phyloP scores from a whole-genome alignment of 805 yeast species.

The Kazachstania bromeliacearum region DNA sequence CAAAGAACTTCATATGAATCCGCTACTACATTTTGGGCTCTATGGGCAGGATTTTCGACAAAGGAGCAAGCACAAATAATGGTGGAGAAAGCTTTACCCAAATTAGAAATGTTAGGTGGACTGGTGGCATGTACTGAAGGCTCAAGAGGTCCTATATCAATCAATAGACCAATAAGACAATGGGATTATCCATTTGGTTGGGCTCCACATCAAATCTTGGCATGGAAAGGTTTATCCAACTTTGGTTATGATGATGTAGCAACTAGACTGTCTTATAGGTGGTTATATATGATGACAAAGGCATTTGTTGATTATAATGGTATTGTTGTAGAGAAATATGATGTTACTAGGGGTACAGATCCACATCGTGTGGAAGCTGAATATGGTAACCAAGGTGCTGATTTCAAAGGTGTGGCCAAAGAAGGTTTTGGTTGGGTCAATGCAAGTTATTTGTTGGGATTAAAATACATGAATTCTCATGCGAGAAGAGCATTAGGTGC shows the following conservation, averaged over 20 bases:
- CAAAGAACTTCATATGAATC: slow-evolving; percentile 62
- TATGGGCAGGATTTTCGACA: slow-evolving; percentile 73
- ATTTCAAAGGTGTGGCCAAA: slow-evolving; percentile 82
- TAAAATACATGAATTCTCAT: slow-evolving; percentile 52
- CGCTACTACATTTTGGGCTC: slow-evolving; percentile 86
- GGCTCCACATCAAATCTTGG: slow-evolving; percentile 96
- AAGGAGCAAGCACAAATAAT: slow-evolving; percentile 58
- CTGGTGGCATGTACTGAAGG: slow-evolving; percentile 71
- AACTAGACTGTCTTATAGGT: slow-evolving; percentile 66
- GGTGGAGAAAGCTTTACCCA: slow-evolving; percentile 47
- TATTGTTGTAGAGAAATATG: slow-evolving; percentile 90
- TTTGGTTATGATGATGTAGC: slow-evolving; percentile 64
- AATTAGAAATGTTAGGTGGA: slow-evolving; percentile 84
- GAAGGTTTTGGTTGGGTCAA: slow-evolving; percentile 99
- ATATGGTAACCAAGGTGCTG: slow-evolving; percentile 94
- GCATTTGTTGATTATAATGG: slow-evolving; percentile 91
- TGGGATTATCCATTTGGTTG: slow-evolving; percentile 98
- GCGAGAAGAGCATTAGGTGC: slow-evolving; percentile 74
- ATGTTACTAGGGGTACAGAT: slow-evolving; percentile 71
- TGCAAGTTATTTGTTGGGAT: slow-evolving; percentile 70
- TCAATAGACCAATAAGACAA: slow-evolving; percentile 78
- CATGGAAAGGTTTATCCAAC: slow-evolving; percentile 76
- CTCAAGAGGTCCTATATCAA: slow-evolving; percentile 61
- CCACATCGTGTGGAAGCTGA: slow-evolving; percentile 93
- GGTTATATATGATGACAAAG: slow-evolving; percentile 84